phyloP scores from a whole-genome alignment of 2,329 filamentous ascomycete species.

The Aspergillus hortae region DNA sequence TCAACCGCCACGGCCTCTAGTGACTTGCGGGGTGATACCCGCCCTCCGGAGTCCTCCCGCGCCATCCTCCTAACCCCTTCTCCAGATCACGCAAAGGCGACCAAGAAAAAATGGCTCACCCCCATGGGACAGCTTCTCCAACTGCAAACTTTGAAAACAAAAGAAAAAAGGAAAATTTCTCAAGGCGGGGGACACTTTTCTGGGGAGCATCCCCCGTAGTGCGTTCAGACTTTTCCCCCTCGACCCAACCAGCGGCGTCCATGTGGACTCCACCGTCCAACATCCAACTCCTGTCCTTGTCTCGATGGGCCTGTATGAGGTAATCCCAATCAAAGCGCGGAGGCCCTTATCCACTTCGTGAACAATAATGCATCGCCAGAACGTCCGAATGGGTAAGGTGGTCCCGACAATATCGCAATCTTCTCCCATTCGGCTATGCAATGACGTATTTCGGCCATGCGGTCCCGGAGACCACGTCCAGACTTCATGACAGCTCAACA shows the following conservation, averaged over 20 bases:
- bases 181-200: not conserved
- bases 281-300: not conserved
- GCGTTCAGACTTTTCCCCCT: not conserved
- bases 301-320: constrained; percentile 3
- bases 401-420: not conserved
- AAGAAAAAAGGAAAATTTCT: not conserved
- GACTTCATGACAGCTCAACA: not conserved
- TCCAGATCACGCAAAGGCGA: no score
- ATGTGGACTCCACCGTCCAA: constrained; percentile 1
- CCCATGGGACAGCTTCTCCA: not conserved
- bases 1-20: constrained; percentile 12
- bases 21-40: constrained; percentile 15
- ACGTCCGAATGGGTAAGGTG: constrained; percentile 1
- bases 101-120: constrained; percentile 16
- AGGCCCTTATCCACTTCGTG: not conserved
- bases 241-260: not conserved
- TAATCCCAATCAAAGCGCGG: constrained; percentile 1
- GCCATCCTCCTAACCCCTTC: not conserved
- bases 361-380: not conserved
- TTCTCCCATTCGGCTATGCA: not conserved
- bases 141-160: not conserved
- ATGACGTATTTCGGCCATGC: not conserved
- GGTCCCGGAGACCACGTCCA: not conserved
- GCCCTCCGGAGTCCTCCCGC: not conserved
- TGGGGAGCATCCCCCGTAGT: not conserved